phyloP scores from a whole-genome alignment of 129 eudicot genomes.

The Helichrysum umbraculigerum region DNA sequence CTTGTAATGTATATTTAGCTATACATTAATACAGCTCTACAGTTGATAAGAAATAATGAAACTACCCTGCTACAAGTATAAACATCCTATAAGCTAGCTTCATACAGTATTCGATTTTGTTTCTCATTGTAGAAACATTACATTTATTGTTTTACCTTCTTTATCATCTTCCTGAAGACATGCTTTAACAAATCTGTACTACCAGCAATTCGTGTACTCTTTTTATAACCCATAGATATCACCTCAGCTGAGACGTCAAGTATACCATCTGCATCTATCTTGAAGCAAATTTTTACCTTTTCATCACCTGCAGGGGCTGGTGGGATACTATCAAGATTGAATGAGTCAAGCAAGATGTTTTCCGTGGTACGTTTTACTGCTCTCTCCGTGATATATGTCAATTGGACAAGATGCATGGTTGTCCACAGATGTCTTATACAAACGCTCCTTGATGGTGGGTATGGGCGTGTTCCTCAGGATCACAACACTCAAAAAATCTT shows the following conservation, averaged over 20 bases:
- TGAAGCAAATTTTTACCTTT: background rate
- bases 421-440: background rate
- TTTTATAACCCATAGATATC: constrained; percentile 5
- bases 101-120: too few relatives aligned
- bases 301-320: constrained; percentile 13
- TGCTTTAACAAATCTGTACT: too few relatives aligned
- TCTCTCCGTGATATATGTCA: constrained; percentile 25
- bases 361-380: background rate
- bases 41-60: too few relatives aligned
- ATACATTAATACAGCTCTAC: too few relatives aligned
- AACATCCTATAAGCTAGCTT: too few relatives aligned
- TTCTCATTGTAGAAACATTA: too few relatives aligned
- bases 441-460: background rate
- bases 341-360: constrained; percentile 22
- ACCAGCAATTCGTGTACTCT: constrained; percentile 4
- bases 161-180: too few relatives aligned
- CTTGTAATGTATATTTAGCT: too few relatives aligned
- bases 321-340: constrained; percentile 10
- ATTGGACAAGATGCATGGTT: background rate
- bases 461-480: constrained; percentile 21
- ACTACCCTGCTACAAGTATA: too few relatives aligned
- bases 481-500: background rate
- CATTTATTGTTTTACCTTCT: too few relatives aligned
- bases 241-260: constrained; percentile 25
- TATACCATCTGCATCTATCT: constrained; percentile 28